A percentile compares a stretch with the other conserved stretches of the same genome.
These are phyloP conservation scores for Albizia julibrissin DNA, from an alignment of 306 rosid genomes.

Conservation along the genomic window DNA sequence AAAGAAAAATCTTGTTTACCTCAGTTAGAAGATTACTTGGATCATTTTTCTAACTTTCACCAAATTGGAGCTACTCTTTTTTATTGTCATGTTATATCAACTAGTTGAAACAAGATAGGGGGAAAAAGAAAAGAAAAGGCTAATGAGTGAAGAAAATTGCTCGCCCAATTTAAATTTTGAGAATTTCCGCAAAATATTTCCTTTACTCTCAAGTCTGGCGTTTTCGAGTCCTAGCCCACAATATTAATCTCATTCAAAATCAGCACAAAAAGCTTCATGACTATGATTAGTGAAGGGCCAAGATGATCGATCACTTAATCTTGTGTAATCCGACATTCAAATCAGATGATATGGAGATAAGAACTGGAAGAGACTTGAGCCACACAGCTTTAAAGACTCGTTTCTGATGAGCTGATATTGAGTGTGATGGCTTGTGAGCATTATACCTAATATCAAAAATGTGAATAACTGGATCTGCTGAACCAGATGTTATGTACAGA, in stretches of 20 bases:
- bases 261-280: background rate
- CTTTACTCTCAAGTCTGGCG: background rate
- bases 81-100: background rate
- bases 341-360: constrained; percentile 93
- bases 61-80: background rate
- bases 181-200: background rate
- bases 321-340: constrained; percentile 85
- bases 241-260: background rate
- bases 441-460: constrained; percentile 85
- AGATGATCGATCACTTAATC: constrained; percentile 32
- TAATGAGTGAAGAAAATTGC: background rate
- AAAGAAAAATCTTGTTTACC: too few species aligned
- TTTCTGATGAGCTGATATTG: constrained; percentile 85
- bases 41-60: too few species aligned
- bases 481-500: constrained; percentile 77
- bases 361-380: constrained; percentile 80
- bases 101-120: too few species aligned
- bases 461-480: constrained; percentile 91
- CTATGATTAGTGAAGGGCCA: background rate
- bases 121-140: too few species aligned
- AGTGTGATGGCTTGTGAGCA: constrained; percentile 74
- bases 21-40: too few species aligned
- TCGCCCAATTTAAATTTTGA: background rate
- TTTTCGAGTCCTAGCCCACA: background rate
- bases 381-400: constrained; percentile 93